phyloP scores from a whole-genome alignment of 2,329 filamentous ascomycete genomes.

The Neoarthrinium moseri region DNA sequence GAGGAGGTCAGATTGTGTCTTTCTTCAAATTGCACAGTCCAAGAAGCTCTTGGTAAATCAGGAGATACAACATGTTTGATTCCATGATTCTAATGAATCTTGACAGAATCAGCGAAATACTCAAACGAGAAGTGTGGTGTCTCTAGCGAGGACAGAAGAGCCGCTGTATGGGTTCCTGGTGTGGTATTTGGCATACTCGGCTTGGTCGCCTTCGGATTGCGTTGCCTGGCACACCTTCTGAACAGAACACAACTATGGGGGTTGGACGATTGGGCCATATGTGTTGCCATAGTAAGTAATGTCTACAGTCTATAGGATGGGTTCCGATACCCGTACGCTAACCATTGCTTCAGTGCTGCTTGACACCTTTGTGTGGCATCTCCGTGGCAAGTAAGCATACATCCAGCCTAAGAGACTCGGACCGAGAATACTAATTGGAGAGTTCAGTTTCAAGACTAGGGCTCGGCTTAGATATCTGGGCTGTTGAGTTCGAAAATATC shows the following conservation, averaged over 20 bases:
- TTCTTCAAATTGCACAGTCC: constrained; percentile 20
- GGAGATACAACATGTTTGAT: too few species aligned
- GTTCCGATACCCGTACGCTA: too few species aligned
- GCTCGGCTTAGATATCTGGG: constrained; percentile 43
- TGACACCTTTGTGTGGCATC: background rate
- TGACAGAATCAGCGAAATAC: background rate
- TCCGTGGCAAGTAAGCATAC: background rate
- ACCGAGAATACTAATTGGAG: background rate
- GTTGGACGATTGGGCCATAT: constrained; percentile 25
- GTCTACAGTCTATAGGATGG: background rate
- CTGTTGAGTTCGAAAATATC: constrained; percentile 35
- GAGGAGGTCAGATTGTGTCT: constrained; percentile 23
- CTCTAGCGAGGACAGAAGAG: constrained; percentile 20
- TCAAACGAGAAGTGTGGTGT: constrained; percentile 19
- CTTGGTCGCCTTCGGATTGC: constrained; percentile 24
- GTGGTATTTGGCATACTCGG: constrained; percentile 16
- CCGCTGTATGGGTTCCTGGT: background rate
- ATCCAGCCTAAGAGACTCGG: background rate
- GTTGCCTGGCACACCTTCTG: constrained; percentile 22
- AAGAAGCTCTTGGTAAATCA: constrained; percentile 21
- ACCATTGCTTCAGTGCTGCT: background rate
- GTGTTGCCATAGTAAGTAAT: constrained; percentile 19
- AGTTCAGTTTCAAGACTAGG: constrained; percentile 33
- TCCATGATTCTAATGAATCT: too few species aligned
- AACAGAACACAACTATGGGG: constrained; percentile 25